Evolutionary conservation across 768 basidiomycete genomes (phyloP), one percentile per base, ranked within the genome.

Genomic region (Tylopilus sp.): DNA sequence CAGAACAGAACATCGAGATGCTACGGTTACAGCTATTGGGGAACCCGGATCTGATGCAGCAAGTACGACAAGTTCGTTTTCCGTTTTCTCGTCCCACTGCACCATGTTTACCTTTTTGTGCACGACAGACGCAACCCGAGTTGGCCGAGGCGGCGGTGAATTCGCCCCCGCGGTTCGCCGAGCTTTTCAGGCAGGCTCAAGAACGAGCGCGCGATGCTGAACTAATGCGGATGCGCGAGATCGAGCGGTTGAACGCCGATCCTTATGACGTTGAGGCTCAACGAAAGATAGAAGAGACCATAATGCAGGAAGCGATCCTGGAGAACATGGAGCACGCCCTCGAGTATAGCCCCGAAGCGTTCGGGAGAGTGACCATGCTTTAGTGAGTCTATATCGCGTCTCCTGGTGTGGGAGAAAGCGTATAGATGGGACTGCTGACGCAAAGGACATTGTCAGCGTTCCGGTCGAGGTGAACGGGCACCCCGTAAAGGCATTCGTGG

Each of bases 281-380:
- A 72, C 77, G 77, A 54, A 85, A 80, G 75, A 99, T 99, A 50
- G 97, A 96, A 70, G 97, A 98, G 64, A 84, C 85, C 6, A 98
- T 99, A 57, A 72, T 87, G 54, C 88, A 92, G 66, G 81, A 97
- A 66, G 90, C 89, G 2, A 87, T 98, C 33, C 71, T 86, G 61
- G 95, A 98, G 75, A 97, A 97, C 65, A 78, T 95, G 80, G 84
- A 89, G 53, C 92, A 97, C 72, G 97, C 97, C 7, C 75, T 98
- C 57, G 95, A 98, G 67, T 93, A 89, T 59, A 87, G 85, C 9
- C 96, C 96, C 0, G 95, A 98, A 72, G 81, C 83, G 49, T 99
- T 99, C 70, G 97, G 92, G 16, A 80, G 85, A 55, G 97, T 99
- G 29, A 87, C 84, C 3, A 99, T 99, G 97, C 86, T 99, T 51